A percentile compares a stretch with the other conserved stretches of the same genome.
phyloP scores from a whole-genome alignment of 73 alveolate species.

The Effrenium voratum region DNA sequence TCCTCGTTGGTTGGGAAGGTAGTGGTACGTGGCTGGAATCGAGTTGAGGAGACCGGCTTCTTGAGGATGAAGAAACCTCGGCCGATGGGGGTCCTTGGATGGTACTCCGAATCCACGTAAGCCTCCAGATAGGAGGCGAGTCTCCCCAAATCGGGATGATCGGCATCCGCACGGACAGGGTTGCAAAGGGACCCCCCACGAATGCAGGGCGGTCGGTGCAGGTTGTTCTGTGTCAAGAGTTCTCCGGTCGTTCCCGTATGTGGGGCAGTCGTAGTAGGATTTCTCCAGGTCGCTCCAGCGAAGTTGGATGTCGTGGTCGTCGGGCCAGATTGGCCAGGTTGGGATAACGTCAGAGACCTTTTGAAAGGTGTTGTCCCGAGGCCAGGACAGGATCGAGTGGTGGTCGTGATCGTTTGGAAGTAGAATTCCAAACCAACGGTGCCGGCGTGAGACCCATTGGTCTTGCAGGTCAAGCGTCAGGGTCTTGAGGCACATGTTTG shows the following conservation, averaged over 20 bases:
- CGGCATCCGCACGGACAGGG: constrained; percentile 26
- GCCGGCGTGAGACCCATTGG: neutral
- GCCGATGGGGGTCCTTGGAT: neutral
- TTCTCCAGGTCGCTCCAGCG: neutral
- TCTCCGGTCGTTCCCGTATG: neutral
- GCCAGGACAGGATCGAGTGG: neutral
- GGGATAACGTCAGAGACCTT: neutral
- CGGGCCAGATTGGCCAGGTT: neutral
- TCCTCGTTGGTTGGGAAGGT: neutral
- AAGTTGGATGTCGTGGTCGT: neutral
- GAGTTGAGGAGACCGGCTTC: neutral
- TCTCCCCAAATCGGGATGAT: neutral
- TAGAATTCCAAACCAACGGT: neutral
- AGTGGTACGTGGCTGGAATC: neutral
- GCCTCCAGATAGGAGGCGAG: neutral
- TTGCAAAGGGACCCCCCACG: neutral
- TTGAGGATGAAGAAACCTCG: neutral
- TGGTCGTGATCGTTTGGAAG: neutral
- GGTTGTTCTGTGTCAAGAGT: neutral
- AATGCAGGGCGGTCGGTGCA: neutral
- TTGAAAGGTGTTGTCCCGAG: neutral
- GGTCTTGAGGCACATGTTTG: no score
- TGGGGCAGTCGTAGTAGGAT: neutral
- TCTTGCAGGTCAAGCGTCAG: neutral
- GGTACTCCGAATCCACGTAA: neutral